Evolutionary conservation across 1,139 yeast genomes (phyloP), one percentile per base, ranked within the genome.

Genomic region (Lodderomyces margitis): DNA sequence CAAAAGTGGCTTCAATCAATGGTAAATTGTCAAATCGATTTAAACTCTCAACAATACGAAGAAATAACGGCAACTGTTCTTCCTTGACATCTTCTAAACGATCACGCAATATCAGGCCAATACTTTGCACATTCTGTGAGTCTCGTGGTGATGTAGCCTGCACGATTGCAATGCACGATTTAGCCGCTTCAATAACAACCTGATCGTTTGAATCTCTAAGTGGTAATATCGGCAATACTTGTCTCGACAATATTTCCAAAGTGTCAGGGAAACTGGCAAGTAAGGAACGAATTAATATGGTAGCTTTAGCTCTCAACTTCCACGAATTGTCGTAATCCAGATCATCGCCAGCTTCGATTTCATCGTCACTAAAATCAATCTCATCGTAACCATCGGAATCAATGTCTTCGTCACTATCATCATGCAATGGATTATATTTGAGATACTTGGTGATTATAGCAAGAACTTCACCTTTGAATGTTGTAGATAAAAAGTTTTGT

Each of bases 301-400:
- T 73, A 0, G 88, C 66, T 43, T 74, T 75, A 34, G 78, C 68
- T 45, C 95, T 69, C 27, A 87, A 59, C 50, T 81, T 82, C 87
- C 94, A 84, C 1, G 87, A 78, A 21, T 80, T 78, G 51, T 83
- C 89, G 40, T 79, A 80, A 20, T 54, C 63, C 16, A 43, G 49
- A 14, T 51, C 54, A 35, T 48, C 50, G 14, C 8, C 43, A 17
- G 42, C 43, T 10, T 44, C 53, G 8, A 52, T 47, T 9, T 46
- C 53, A 7, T 54, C 51, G 34, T 68, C 76, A 25, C 73, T 75
- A 40, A 61, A 61, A 17, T 55, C 64, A 15, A 64, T 60, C 16
- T 64, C 73, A 24, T 62, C 66, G 10, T 71, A 80, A 27, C 62
- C 66, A n/a, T 70, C 79, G 11, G 64, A 70, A 17, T 72, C 78